Conservation (phyloP, 441 rosid species). For the Eutrema salsugineum region DNA sequence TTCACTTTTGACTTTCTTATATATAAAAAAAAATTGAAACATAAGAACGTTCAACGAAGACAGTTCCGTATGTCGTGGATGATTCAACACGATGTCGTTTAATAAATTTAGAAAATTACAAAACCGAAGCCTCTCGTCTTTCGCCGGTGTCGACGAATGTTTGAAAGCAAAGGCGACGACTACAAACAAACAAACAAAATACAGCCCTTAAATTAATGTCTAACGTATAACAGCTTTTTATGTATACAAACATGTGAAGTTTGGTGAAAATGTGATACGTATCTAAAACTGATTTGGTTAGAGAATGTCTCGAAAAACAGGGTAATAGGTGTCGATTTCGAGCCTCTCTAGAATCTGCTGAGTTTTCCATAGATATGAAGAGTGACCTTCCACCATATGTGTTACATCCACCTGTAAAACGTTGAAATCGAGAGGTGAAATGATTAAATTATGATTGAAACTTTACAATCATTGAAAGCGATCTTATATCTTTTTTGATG, state of each 20-base stretch:
- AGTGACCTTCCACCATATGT: conserved; percentile 59
- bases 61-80: background rate
- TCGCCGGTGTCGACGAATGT: background rate
- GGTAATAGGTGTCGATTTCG: conserved; percentile 64
- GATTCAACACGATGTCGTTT: background rate
- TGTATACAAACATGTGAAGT: background rate
- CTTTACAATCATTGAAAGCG: background rate
- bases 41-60: background rate
- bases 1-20: background rate
- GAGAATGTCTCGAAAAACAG: conserved; percentile 44
- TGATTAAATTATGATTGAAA: background rate
- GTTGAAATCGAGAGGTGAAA: background rate
- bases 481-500: background rate
- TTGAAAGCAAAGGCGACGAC: background rate
- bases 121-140: background rate
- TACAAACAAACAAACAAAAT: background rate
- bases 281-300: background rate
- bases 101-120: background rate
- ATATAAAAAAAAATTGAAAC: background rate
- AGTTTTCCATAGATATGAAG: conserved; percentile 63
- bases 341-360: conserved; percentile 50
- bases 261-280: background rate
- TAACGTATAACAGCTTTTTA: background rate
- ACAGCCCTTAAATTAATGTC: background rate
- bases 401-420: conserved; percentile 61